Percentiles rank a stretch among this genome's conserved stretches.
phyloP scores from a whole-genome alignment of 2,329 filamentous ascomycete genomes.

The Sodiomyces alkalinus region DNA sequence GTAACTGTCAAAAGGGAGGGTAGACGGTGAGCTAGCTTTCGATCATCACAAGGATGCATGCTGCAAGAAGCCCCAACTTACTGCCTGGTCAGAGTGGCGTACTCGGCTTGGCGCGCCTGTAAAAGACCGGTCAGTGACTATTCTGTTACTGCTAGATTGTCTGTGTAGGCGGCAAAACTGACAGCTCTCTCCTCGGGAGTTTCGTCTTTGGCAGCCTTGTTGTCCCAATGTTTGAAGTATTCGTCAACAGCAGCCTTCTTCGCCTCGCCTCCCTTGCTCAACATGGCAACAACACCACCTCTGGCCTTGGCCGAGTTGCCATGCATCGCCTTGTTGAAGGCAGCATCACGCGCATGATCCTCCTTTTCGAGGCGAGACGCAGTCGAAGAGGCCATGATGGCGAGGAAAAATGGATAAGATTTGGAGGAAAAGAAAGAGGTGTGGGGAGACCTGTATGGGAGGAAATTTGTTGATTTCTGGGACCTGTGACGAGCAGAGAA shows the following conservation, averaged over 20 bases:
- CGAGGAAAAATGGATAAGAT: not conserved
- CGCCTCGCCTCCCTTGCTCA: slow-evolving; percentile 57
- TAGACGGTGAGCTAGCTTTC: slow-evolving; percentile 3
- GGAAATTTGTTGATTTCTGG: too few relatives aligned
- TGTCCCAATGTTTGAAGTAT: slow-evolving; percentile 87
- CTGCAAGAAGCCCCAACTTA: slow-evolving; percentile 26
- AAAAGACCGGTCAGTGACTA: too few relatives aligned
- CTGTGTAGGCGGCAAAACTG: too few relatives aligned
- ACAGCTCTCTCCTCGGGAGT: slow-evolving; percentile 59
- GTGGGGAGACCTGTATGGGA: too few relatives aligned
- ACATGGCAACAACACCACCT: slow-evolving; percentile 67
- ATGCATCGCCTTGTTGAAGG: slow-evolving; percentile 82
- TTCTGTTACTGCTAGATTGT: too few relatives aligned
- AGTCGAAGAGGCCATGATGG: slow-evolving; percentile 25
- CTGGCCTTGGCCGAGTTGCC: slow-evolving; percentile 51
- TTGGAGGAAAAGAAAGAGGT: slow-evolving; percentile 4
- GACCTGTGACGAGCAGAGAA: too few relatives aligned
- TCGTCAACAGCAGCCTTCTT: slow-evolving; percentile 67
- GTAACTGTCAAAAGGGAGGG: too few relatives aligned
- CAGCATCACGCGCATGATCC: slow-evolving; percentile 73
- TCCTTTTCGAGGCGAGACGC: slow-evolving; percentile 53
- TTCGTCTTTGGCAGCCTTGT: slow-evolving; percentile 59
- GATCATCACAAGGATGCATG: not conserved
- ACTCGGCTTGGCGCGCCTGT: slow-evolving; percentile 63
- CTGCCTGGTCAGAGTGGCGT: slow-evolving; percentile 79